Base-by-base conservation (phyloP, 345 rosid species). In the Eucalyptus erythrocorys region DNA sequence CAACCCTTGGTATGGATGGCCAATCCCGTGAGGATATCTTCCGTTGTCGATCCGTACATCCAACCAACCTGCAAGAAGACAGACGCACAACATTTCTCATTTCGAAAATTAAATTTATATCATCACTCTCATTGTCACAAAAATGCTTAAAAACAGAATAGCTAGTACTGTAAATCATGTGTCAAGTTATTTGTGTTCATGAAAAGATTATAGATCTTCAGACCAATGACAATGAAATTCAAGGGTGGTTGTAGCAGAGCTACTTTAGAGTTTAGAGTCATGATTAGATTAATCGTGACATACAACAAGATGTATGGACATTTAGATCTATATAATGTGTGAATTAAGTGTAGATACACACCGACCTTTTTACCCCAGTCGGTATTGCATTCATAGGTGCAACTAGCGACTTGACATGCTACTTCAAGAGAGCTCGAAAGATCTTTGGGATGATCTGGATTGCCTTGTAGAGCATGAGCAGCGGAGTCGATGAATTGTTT, bases 351-450 rank as follows among this genome's bases (percentile, higher is more conserved):
- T 42, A 27, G 19, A 3, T 27, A n/a, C 85, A 37, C 21, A 47
- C 88, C 88, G 17, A 96, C 98, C 87, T 93, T 91, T 87, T 90
- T 88, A 42, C 98, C 98, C 97, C 96, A 96, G 42, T 86, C 27
- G 2, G 93, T 93, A 40, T 91, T 91, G 87, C 86, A 34, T 55
- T 96, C 99, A 6, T 95, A 95, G 27, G 47, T 49, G 86, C 92
- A 94, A 27, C 87, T 26, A 6, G 94, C 95, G 13, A 97, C 94
- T 49, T 91, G 81, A 45, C 64, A 55, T 16, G 96, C 95, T n/a
- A 89, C 92, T 80, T 94, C 89, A 42, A 55, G 89, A 49, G 89
- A 88, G 50, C 40, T 88, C 2, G 51, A 81, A 53, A 88, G 34
- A 88, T 82, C 89, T 55, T 81, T 80, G 27, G 61, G n/a, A 8